Base-by-base conservation (phyloP, 2,329 filamentous ascomycete genomes). In the Neurospora sp. region DNA sequence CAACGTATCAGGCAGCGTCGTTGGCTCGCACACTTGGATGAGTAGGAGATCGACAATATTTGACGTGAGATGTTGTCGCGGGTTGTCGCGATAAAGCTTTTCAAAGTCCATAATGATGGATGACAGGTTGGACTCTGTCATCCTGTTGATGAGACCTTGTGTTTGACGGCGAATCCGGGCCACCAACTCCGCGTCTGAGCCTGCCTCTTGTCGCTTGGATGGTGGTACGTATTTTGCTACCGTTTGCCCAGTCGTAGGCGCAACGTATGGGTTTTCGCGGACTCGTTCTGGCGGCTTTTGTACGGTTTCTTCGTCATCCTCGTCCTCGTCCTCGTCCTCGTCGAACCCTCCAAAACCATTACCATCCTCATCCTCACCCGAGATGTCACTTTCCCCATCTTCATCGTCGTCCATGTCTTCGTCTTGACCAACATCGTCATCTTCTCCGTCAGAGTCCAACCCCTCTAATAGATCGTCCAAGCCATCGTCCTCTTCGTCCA, bases 91-190 rank as follows among this genome's bases (percentile, higher is more conserved):
- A 78, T 98, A 99, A 1, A 98, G 82, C 71, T 90, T 88, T 77
- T 97, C 93, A 39, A 97, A 85, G 19, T 96, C 91, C 62, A 87
- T 86, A 3, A 97, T 82, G 68, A 98, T 97, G 1, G 92, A 91
- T 6, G 97, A 80, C 72, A 99, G 84, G 75, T 96, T 98, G 43
- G 93, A 89, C 77, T 98, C 95, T 0, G 96, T 97, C 39, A 99
- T 84, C 77, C 95, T 91, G 79, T 99, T 99, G 77, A 99, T 86
- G 19, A 96, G 85, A 77, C 96, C 95, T 78, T 98, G 93, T 0
- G 92, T 85, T 76, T 96, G 92, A 72, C 92, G 88, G 70, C 89
- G 89, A 67, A 99, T 82, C 46, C 91, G 89, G 12, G 84, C 83
- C 66, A 91, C 83, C 57, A 86, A 83, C 78, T 96, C 91, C 1